Evolutionary conservation across 495 filamentous ascomycete genomes (phyloP), one percentile per base, ranked within the genome.

Genomic region (Aspergillus cristatus): DNA sequence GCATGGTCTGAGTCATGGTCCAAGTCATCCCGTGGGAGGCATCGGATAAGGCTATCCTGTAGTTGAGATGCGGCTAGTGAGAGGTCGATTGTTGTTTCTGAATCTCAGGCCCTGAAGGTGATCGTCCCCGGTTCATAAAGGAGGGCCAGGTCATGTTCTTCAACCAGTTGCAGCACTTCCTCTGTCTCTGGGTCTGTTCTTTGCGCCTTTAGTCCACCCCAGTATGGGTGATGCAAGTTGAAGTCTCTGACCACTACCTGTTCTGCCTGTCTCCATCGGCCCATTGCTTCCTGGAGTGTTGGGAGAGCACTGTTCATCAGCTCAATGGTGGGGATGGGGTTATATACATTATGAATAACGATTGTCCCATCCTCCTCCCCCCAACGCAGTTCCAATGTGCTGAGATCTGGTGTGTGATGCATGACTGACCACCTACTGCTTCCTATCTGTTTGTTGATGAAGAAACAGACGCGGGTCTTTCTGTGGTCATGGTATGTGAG

Each of bases 401-500:
- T 26, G 10, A 37, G 34, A 14, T 37, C 34, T 37, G 34, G 34
- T 6, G 34, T 25, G 15, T 37, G 34, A 14, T 37, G 34, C 12
- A 18, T 37, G 34, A 37, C 34, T 26, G 34, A 37, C 34, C 3
- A 37, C 7, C 17, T 16, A 18, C 34, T 37, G 18, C 18, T 37
- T 11, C 25, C 34, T 24, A 37, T 37, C 18, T 22, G 20, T 22
- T 37, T 37, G 25, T 37, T 37, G 4, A 37, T 22, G n/a, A 37
- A 37, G 34, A 37, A 26, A 22, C 34, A 37, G 34, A 37, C 34
- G 7, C 34, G 34, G 12, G 34, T 37, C 25, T 37, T 37, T 14
- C 13, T 13, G n/a, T 37, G 34, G 14, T 37, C 20, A 13, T 37
- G 20, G 34, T 37, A 37, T 22, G 18, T 18, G n/a, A 37, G n/a